Conservation (phyloP, 2,329 filamentous ascomycete species). For the Calonectria pseudoreteaudii region DNA sequence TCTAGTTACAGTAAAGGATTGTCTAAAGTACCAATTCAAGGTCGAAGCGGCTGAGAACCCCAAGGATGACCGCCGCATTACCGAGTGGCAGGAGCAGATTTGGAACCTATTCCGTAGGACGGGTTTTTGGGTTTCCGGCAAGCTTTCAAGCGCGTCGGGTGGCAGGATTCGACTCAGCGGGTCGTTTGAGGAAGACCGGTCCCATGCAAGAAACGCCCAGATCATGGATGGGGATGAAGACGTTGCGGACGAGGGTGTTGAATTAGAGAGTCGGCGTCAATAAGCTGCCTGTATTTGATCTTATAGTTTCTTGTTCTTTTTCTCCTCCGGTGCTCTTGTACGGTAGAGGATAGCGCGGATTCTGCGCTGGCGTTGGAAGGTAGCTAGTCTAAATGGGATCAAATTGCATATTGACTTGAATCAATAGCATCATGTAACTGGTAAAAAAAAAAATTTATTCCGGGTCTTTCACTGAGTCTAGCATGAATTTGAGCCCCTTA, state of each 20-base stretch:
- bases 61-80: slow-evolving; percentile 66
- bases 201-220: slow-evolving; percentile 58
- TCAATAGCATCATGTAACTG: neutral
- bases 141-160: slow-evolving; percentile 63
- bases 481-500: neutral
- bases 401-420: slow-evolving; percentile 18
- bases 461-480: neutral
- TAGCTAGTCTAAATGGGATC: slow-evolving; percentile 22
- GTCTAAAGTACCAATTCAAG: slow-evolving; percentile 97
- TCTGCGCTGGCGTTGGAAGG: slow-evolving; percentile 37
- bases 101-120: slow-evolving; percentile 69
- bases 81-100: slow-evolving; percentile 72
- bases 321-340: slow-evolving; percentile 22
- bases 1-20: slow-evolving; percentile 96
- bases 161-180: slow-evolving; percentile 67
- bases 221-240: slow-evolving; percentile 59
- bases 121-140: slow-evolving; percentile 70
- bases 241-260: slow-evolving; percentile 54
- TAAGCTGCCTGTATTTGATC: neutral
- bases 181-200: slow-evolving; percentile 50
- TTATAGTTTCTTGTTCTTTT: slow-evolving; percentile 6
- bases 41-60: slow-evolving; percentile 87
- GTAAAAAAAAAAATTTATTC: neutral
- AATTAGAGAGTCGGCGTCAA: slow-evolving; percentile 54
- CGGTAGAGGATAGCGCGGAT: slow-evolving; percentile 32